Evolutionary conservation across 116 monocot species (phyloP).

Genomic region (Papilionanthe hybrid): DNA sequence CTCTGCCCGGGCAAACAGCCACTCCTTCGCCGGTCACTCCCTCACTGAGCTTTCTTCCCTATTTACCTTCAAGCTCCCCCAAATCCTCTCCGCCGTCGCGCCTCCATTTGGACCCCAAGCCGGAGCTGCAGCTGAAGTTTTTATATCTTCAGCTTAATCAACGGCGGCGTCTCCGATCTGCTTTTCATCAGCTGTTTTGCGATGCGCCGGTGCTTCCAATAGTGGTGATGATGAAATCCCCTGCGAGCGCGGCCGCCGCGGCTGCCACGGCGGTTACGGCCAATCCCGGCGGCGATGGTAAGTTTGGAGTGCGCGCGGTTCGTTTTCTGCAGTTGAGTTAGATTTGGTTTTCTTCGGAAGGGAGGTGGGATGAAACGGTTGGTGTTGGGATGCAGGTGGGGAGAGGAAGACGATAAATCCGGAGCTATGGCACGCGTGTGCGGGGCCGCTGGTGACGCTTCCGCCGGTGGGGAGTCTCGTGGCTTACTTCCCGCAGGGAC

Average conservation of each 20-base stretch:
- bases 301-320: neutral
- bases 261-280: neutral
- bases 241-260: neutral
- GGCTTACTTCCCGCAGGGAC: constrained; percentile 34
- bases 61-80: neutral
- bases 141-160: neutral
- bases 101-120: neutral
- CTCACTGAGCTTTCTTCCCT: neutral
- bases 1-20: neutral
- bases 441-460: constrained; percentile 27
- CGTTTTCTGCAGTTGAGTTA: neutral
- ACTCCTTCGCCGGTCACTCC: neutral
- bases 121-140: neutral
- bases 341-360: neutral
- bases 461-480: constrained; percentile 30
- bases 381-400: constrained; percentile 6
- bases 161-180: neutral
- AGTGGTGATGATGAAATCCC: constrained; percentile 1
- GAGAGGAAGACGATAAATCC: constrained; percentile 20
- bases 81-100: neutral
- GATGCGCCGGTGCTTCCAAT: neutral
- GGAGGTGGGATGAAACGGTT: neutral
- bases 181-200: neutral
- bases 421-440: constrained; percentile 38
- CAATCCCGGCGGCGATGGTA: constrained; percentile 2